phyloP scores from a whole-genome alignment of 164 flowering plant genomes.

The Protea cynaroides region DNA sequence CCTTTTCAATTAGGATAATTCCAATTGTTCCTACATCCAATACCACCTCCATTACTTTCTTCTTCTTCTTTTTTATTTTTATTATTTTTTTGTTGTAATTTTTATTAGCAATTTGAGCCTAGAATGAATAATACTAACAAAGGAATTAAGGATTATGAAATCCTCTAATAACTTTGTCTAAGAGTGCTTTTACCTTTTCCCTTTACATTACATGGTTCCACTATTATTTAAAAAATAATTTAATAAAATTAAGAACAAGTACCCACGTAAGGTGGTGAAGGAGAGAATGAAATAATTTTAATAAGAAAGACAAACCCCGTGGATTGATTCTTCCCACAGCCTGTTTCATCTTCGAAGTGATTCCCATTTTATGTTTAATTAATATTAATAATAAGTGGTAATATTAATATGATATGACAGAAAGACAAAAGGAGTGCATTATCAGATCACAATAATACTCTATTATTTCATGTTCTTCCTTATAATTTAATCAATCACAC shows the following conservation, averaged over 20 bases:
- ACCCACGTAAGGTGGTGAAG: background rate
- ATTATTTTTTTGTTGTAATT: too few relatives aligned
- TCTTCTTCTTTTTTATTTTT: too few relatives aligned
- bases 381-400: too few relatives aligned
- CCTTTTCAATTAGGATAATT: too few relatives aligned
- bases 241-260: background rate
- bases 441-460: background rate
- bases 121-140: too few relatives aligned
- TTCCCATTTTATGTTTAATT: background rate
- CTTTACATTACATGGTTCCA: background rate
- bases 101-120: too few relatives aligned
- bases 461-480: background rate
- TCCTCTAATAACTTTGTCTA: too few relatives aligned
- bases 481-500: too few relatives aligned
- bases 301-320: slow-evolving; percentile 14
- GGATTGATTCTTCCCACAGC: slow-evolving; percentile 16
- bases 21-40: too few relatives aligned
- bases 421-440: background rate
- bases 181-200: background rate
- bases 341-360: slow-evolving; percentile 3
- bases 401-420: background rate
- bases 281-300: background rate
- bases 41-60: too few relatives aligned
- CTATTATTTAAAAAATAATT: background rate
- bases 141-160: too few relatives aligned